A percentile compares a stretch with the other conserved stretches of the same genome.
Evolutionary conservation across 495 filamentous ascomycete species (phyloP).

Genomic region (Aeminium ludgeri): DNA sequence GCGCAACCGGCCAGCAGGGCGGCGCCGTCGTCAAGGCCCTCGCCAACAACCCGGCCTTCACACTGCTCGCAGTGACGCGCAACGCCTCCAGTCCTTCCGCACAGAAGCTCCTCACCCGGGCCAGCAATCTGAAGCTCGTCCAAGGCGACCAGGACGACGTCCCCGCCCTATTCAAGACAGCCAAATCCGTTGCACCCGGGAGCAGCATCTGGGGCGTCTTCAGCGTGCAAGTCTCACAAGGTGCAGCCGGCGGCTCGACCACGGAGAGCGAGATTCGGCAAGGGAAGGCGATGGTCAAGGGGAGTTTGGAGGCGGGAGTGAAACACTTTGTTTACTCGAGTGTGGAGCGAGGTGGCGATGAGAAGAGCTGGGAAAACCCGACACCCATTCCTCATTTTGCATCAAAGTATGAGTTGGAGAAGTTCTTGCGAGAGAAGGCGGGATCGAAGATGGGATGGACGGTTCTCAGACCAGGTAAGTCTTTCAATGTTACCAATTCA

Average conservation of each 20-base stretch:
- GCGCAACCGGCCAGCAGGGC: conserved; percentile 61
- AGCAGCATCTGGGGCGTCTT: conserved; percentile 31
- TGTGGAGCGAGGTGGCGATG: conserved; percentile 49
- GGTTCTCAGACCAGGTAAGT: conserved; percentile 14
- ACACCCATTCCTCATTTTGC: conserved; percentile 43
- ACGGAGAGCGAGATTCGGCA: conserved; percentile 39
- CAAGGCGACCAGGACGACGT: conserved; percentile 40
- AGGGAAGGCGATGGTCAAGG: conserved; percentile 46
- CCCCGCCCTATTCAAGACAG: conserved; percentile 34
- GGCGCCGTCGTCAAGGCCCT: conserved; percentile 43
- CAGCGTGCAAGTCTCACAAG: conserved; percentile 25
- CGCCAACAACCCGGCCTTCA: conserved; percentile 29
- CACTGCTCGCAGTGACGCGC: conserved; percentile 56
- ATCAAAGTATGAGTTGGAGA: conserved; percentile 47
- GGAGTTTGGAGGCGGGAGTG: conserved; percentile 38
- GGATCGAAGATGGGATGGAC: conserved; percentile 33
- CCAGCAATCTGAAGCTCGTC: conserved; percentile 35
- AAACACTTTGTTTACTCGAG: conserved; percentile 48
- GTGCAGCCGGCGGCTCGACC: conserved; percentile 30
- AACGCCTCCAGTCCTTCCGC: conserved; percentile 37
- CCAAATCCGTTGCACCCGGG: conserved; percentile 20
- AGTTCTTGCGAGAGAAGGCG: conserved; percentile 35
- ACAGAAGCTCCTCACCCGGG: conserved; percentile 31
- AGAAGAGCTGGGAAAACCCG: conserved; percentile 33
- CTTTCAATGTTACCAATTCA: neutral